These are phyloP conservation scores for Adansonia madagascariensis DNA, from an alignment of 441 rosid species.

Conservation along the genomic window DNA sequence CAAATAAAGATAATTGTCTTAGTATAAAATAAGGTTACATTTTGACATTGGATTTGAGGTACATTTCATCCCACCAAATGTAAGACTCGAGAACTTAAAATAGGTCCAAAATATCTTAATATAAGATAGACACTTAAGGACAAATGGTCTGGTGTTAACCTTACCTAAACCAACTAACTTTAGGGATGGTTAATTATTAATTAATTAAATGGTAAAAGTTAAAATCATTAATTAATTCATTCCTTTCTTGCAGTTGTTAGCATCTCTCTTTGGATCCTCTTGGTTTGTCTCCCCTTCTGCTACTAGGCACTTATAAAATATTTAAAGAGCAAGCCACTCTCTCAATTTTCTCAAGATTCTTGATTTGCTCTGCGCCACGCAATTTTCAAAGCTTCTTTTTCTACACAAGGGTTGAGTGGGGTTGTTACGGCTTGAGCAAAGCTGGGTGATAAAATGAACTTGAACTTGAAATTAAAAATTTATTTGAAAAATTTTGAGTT, in stretches of 20 bases:
- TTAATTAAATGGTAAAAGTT: background rate
- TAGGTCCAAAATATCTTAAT: background rate
- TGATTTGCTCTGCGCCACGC: too few relatives aligned
- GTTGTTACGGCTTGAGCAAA: too few relatives aligned
- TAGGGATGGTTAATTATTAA: background rate
- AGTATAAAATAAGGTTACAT: background rate
- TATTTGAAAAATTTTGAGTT: too few relatives aligned
- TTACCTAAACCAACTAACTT: conserved; percentile 52
- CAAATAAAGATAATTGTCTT: conserved; percentile 1
- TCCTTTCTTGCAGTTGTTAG: conserved; percentile 21
- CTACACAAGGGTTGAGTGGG: too few relatives aligned
- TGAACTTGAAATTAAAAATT: too few relatives aligned
- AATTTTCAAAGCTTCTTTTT: too few relatives aligned
- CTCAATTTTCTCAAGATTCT: conserved; percentile 9
- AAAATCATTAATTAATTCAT: too few relatives aligned
- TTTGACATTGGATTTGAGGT: conserved; percentile 14
- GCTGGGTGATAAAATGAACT: too few relatives aligned
- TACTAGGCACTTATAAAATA: conserved; percentile 14
- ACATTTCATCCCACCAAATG: conserved; percentile 8
- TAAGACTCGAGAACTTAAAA: background rate
- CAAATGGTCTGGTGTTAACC: conserved; percentile 43
- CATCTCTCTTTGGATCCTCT: conserved; percentile 33
- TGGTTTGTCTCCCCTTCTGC: conserved; percentile 20
- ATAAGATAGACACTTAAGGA: conserved; percentile 25
- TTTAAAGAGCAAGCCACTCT: conserved; percentile 10